Conservation (phyloP, 495 filamentous ascomycete genomes). For the Aspergillus ostianus region DNA sequence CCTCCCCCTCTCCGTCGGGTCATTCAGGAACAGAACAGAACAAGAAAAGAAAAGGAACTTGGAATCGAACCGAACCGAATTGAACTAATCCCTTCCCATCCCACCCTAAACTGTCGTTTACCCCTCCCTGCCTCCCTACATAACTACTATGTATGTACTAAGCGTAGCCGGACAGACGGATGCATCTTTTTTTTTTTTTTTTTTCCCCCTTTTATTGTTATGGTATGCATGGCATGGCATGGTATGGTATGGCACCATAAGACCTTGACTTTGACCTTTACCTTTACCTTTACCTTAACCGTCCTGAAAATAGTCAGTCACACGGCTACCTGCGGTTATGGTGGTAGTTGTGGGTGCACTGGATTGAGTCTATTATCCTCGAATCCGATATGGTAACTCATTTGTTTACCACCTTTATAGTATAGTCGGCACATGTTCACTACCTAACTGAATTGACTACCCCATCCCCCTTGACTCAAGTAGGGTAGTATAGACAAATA, state of each 20-base stretch:
- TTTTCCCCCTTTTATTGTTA: no score
- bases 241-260: no score
- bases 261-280: no score
- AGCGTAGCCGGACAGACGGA: not conserved
- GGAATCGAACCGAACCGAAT: conserved; percentile 1
- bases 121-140: no score
- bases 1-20: not conserved
- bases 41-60: not conserved
- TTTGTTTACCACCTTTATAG: no score
- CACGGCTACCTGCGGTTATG: not conserved
- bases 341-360: not conserved
- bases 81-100: not conserved
- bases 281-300: no score
- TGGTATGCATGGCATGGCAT: no score
- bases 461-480: not conserved
- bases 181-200: no score
- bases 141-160: no score
- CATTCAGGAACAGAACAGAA: not conserved
- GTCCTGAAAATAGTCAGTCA: not conserved
- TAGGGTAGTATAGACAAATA: not conserved
- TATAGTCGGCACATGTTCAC: not conserved
- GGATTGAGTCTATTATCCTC: not conserved
- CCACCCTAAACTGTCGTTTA: not conserved
- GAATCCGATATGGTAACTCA: no score
- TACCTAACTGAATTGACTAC: no score